Evolutionary conservation across 345 rosid genomes (phyloP).

Genomic region (Lenwebbia sp.): DNA sequence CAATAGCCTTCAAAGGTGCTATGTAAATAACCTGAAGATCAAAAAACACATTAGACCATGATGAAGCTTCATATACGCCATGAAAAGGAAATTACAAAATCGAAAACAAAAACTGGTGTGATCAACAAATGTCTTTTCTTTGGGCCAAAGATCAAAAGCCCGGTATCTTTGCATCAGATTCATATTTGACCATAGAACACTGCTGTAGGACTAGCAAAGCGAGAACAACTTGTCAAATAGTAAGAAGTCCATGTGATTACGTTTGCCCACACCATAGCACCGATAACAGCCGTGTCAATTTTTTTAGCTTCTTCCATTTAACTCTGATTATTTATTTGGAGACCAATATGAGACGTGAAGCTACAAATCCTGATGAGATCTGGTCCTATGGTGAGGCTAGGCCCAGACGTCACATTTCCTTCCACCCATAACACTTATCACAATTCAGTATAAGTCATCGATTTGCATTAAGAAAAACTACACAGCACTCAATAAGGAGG

Average conservation of each 20-base stretch:
- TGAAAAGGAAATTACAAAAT: neutral
- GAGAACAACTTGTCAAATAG: neutral
- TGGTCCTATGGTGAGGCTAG: neutral
- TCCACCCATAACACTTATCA: neutral
- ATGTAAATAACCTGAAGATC: constrained; percentile 73
- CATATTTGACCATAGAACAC: neutral
- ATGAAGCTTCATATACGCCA: neutral
- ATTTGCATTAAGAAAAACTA: neutral
- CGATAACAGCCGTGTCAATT: neutral
- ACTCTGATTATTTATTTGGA: neutral
- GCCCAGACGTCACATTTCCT: neutral
- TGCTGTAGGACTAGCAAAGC: neutral
- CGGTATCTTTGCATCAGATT: neutral
- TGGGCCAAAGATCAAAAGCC: neutral
- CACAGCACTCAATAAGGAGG: neutral
- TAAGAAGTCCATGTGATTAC: neutral
- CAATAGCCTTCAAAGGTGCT: constrained; percentile 98
- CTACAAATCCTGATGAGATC: neutral
- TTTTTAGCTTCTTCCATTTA: neutral
- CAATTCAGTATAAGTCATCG: neutral
- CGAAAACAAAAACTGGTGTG: neutral
- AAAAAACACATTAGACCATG: neutral
- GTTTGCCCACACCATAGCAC: neutral
- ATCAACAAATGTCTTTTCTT: neutral
- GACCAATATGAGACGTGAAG: neutral